A percentile compares a stretch with the other conserved stretches of the same genome.
phyloP scores from a whole-genome alignment of 2,329 filamentous ascomycete species.

The Aspergillus tubingensis region DNA sequence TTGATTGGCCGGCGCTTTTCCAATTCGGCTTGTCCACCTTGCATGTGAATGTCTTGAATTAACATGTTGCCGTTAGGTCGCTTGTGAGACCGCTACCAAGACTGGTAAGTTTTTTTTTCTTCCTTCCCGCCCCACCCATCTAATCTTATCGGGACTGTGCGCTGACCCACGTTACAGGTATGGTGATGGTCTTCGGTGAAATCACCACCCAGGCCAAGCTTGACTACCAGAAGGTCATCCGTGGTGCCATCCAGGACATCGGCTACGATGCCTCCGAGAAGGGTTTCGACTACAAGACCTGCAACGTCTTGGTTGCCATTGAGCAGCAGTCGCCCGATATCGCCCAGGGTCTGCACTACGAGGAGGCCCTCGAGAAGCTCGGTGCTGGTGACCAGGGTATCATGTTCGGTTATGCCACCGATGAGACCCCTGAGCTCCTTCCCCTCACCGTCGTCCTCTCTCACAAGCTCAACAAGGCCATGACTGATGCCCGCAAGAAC shows the following conservation, averaged over 20 bases:
- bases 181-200: constrained; percentile 99
- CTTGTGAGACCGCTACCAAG: constrained; percentile 99
- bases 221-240: constrained; percentile 98
- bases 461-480: constrained; percentile 95
- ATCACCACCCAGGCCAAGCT: constrained; percentile 95
- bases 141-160: constrained; percentile 18
- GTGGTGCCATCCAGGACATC: constrained; percentile 94
- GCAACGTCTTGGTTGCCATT: constrained; percentile 97
- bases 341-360: constrained; percentile 97
- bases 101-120: constrained; percentile 64
- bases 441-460: constrained; percentile 91
- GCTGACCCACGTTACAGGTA: constrained; percentile 43
- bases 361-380: constrained; percentile 94
- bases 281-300: constrained; percentile 99
- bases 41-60: constrained; percentile 13
- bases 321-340: constrained; percentile 99
- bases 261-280: constrained; percentile 96
- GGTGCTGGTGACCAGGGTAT: constrained; percentile 99
- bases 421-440: constrained; percentile 96
- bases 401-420: constrained; percentile 99
- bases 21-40: not conserved
- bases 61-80: constrained; percentile 55
- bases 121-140: not conserved
- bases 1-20: constrained; percentile 6
- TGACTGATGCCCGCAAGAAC: constrained; percentile 85